Percentiles rank a stretch among this genome's conserved stretches.
phyloP scores from a whole-genome alignment of 176 grass and related monocot species.

The Carex parvula region DNA sequence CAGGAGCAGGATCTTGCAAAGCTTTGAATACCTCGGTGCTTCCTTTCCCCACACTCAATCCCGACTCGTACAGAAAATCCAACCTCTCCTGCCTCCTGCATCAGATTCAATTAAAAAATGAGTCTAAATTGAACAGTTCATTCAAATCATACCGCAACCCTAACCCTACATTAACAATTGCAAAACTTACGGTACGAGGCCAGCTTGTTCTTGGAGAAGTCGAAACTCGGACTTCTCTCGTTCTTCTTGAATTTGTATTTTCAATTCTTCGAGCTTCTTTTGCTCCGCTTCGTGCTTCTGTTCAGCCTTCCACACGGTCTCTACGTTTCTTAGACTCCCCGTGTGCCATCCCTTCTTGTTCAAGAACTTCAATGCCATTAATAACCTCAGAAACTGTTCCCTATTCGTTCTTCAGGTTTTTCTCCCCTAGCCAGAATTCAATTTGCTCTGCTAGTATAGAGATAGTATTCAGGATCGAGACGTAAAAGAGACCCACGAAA shows the following conservation, averaged over 20 bases:
- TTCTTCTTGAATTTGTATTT: slow-evolving; percentile 92
- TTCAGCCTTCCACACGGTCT: slow-evolving; percentile 98
- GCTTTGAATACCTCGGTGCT: slow-evolving; percentile 89
- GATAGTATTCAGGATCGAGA: background rate
- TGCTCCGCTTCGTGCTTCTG: slow-evolving; percentile 92
- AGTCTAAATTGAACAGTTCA: background rate
- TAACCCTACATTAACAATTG: slow-evolving; percentile 14
- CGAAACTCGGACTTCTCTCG: slow-evolving; percentile 84
- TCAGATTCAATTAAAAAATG: background rate
- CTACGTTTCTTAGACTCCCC: slow-evolving; percentile 89
- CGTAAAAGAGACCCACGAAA: background rate
- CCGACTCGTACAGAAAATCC: slow-evolving; percentile 97
- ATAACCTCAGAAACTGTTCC: background rate
- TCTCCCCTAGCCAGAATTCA: background rate
- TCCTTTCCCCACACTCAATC: slow-evolving; percentile 77
- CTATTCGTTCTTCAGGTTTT: slow-evolving; percentile 3
- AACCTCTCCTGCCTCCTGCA: slow-evolving; percentile 85
- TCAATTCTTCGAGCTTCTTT: slow-evolving; percentile 85
- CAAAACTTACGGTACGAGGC: slow-evolving; percentile 70
- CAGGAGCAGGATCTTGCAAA: slow-evolving; percentile 42
- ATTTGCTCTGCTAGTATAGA: slow-evolving; percentile 12
- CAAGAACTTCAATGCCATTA: slow-evolving; percentile 87
- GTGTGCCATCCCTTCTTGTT: slow-evolving; percentile 99
- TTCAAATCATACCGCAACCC: slow-evolving; percentile 25
- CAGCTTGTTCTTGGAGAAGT: slow-evolving; percentile 78